Base-by-base conservation (phyloP, 208 protist genomes). In the Balamuthia mandrillaris region DNA sequence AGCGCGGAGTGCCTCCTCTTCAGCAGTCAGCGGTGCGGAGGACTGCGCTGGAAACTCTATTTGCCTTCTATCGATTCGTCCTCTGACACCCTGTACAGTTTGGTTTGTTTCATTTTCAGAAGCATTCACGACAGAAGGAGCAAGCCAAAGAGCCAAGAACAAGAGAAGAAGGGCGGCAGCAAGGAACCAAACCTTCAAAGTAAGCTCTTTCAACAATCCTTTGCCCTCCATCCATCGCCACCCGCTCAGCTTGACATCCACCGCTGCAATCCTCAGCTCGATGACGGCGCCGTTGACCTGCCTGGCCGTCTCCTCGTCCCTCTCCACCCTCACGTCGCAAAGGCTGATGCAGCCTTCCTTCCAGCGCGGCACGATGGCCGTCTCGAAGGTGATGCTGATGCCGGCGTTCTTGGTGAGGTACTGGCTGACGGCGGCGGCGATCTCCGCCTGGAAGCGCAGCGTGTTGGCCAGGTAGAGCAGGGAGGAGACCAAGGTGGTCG, bases 341-440 rank as follows among this genome's bases (percentile, higher is more conserved):
- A 74, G 51, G 31, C 65, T 37, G 51, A 74, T 74, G 39, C 51
- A 42, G 18, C 65, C 65, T 74, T 75, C 52, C 65, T 75, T 75
- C 65, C 65, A 75, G 29, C 65, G 65, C 4, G 65, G 65, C 39
- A 75, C 65, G 39, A 75, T 75, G 42, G 65, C 65, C 35, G 65
- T 54, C 65, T 75, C 65, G 39, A 75, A 75, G 3, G 65, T 75
- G 65, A 75, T 75, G 14, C 52, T 37, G 9, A 75, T 75, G 65
- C 65, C 65, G 12, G 65, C 52, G 24, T 75, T 44, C 5, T 44
- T 37, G 9, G 65, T 75, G 37, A n/a, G 21, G 0, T 1, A 72
- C 31, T 18, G 18, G 12, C 18, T 27, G 21, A 1, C 33, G 58
- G 4, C 18, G 18, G 27, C 24, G 39, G 16, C n/a, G 3, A 5